These are phyloP conservation scores for Fistulifera pelliculosa DNA, from an alignment of 108 stramenopile genomes.

Conservation along the genomic window DNA sequence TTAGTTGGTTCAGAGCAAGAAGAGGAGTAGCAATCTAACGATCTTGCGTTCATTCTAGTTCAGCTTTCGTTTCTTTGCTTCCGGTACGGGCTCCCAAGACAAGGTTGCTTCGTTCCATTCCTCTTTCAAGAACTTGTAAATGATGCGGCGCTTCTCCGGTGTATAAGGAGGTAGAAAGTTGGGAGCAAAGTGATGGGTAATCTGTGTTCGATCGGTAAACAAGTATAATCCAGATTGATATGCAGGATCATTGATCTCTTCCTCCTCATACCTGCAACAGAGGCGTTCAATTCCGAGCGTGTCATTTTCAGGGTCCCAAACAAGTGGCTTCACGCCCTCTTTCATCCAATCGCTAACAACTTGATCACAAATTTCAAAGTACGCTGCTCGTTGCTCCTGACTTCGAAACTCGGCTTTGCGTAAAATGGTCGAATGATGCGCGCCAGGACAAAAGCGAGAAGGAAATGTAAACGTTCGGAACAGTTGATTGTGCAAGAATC, in stretches of 20 bases:
- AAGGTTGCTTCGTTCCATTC: slow-evolving; percentile 77
- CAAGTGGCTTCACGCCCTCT: slow-evolving; percentile 56
- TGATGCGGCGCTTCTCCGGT: slow-evolving; percentile 61
- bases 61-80: background rate
- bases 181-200: slow-evolving; percentile 74
- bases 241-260: background rate
- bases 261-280: background rate
- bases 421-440: slow-evolving; percentile 80
- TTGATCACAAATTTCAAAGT: slow-evolving; percentile 43
- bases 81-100: slow-evolving; percentile 46
- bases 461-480: slow-evolving; percentile 67
- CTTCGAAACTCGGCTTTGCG: slow-evolving; percentile 83
- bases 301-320: slow-evolving; percentile 10
- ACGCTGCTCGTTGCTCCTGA: slow-evolving; percentile 19
- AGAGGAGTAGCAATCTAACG: too few species aligned
- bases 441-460: slow-evolving; percentile 74
- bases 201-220: slow-evolving; percentile 68
- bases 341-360: slow-evolving; percentile 50
- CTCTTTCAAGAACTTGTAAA: slow-evolving; percentile 60
- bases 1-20: too few species aligned
- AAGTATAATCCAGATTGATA: slow-evolving; percentile 59
- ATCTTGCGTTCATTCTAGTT: too few species aligned
- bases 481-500: slow-evolving; percentile 83
- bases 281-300: background rate
- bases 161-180: slow-evolving; percentile 85